phyloP scores from a whole-genome alignment of 768 basidiomycete genomes.

The Antrodiella citrinella region DNA sequence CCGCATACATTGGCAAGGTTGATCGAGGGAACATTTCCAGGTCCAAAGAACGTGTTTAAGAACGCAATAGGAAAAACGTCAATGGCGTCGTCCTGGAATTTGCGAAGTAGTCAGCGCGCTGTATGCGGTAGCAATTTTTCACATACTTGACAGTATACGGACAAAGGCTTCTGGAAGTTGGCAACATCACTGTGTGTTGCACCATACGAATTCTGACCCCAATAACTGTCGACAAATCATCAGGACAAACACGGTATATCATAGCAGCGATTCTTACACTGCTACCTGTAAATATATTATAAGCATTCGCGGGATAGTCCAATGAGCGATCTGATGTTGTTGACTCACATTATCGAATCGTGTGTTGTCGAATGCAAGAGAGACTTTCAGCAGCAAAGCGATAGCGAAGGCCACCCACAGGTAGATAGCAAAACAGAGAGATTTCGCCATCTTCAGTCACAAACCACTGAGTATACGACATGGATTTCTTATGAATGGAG shows the following conservation, averaged over 20 bases:
- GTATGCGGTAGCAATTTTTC: constrained; percentile 4
- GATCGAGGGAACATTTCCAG: constrained; percentile 53
- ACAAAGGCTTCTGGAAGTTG: constrained; percentile 52
- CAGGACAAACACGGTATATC: neutral
- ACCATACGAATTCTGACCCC: constrained; percentile 73
- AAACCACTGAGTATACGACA: no score
- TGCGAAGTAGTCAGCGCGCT: constrained; percentile 1
- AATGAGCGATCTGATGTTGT: neutral
- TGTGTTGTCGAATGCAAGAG: constrained; percentile 42
- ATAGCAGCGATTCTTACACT: constrained; percentile 31
- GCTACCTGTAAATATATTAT: constrained; percentile 33
- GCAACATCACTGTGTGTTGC: constrained; percentile 42
- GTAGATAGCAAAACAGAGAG: no score
- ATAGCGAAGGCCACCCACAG: neutral
- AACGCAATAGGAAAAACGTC: constrained; percentile 69
- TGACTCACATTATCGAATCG: constrained; percentile 55
- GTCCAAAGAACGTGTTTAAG: constrained; percentile 54
- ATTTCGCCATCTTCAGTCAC: no score
- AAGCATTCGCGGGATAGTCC: constrained; percentile 2
- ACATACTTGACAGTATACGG: constrained; percentile 53
- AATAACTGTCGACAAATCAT: constrained; percentile 39
- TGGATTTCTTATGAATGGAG: no score
- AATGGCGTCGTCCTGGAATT: constrained; percentile 48
- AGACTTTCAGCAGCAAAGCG: neutral
- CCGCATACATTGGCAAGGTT: constrained; percentile 60